Conservation (phyloP, 1,284 basidiomycete genomes). For the Ceratobasidium sp. region DNA sequence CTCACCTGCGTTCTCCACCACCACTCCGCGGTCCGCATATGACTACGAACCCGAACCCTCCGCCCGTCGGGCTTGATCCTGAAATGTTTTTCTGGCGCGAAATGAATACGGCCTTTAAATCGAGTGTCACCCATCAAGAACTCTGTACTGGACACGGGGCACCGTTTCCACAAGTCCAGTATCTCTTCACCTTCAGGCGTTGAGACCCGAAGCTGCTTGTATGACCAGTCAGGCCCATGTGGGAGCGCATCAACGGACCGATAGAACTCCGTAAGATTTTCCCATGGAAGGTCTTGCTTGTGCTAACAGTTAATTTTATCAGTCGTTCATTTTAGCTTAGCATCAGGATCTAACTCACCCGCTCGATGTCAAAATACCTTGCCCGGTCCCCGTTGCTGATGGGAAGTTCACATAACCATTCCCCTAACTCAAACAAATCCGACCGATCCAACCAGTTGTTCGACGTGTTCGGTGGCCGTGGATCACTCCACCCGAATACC, state of each 20-base stretch:
- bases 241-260: constrained; percentile 52
- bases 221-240: constrained; percentile 51
- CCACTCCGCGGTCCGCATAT: constrained; percentile 40
- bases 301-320: neutral
- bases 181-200: constrained; percentile 51
- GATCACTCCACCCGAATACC: too few relatives aligned
- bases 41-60: constrained; percentile 5
- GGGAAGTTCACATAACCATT: neutral
- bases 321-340: too few relatives aligned
- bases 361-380: neutral
- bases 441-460: neutral
- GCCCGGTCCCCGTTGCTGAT: neutral
- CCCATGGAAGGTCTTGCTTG: constrained; percentile 46
- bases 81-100: constrained; percentile 2
- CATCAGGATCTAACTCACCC: too few relatives aligned
- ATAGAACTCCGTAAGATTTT: constrained; percentile 49
- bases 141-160: constrained; percentile 56
- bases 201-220: constrained; percentile 49
- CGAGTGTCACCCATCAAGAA: constrained; percentile 49
- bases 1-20: too few relatives aligned
- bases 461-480: too few relatives aligned
- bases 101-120: constrained; percentile 20
- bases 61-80: neutral
- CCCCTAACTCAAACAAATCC: neutral
- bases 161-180: constrained; percentile 54